These are phyloP conservation scores for Globisporangium uncinulatum DNA, from an alignment of 352 stramenopile species.

Conservation along the genomic window DNA sequence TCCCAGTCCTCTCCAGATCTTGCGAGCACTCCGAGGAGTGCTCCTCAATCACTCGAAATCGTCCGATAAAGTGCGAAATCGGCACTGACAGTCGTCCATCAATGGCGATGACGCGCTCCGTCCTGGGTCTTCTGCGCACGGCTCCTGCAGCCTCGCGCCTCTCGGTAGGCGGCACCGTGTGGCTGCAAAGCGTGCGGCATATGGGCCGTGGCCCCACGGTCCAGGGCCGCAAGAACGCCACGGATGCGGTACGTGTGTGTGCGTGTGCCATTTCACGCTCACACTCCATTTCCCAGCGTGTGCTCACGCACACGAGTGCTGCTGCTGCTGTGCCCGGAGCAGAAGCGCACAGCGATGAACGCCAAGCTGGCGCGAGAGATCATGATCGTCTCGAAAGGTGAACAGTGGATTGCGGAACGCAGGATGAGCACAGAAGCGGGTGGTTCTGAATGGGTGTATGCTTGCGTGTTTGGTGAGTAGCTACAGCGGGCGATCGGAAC, in stretches of 20 bases:
- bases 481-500: constrained; percentile 50
- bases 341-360: constrained; percentile 79
- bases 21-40: no score
- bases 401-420: no score
- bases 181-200: constrained; percentile 42
- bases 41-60: no score
- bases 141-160: not conserved
- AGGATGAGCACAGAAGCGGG: no score
- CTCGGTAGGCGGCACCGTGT: constrained; percentile 15
- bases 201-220: constrained; percentile 84
- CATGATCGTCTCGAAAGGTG: constrained; percentile 70
- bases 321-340: not conserved
- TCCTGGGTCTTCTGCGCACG: not conserved
- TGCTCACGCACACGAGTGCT: not conserved
- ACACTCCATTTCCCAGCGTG: not conserved
- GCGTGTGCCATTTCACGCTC: not conserved
- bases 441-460: not conserved
- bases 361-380: constrained; percentile 70
- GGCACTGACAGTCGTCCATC: not conserved
- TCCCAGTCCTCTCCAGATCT: no score
- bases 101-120: not conserved
- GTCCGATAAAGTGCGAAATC: no score
- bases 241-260: constrained; percentile 45
- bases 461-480: constrained; percentile 13
- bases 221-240: constrained; percentile 75